Evolutionary conservation across 192 early-diverging fungal species (phyloP), one percentile per base, ranked within the genome.

Genomic region (Endogone sp.): DNA sequence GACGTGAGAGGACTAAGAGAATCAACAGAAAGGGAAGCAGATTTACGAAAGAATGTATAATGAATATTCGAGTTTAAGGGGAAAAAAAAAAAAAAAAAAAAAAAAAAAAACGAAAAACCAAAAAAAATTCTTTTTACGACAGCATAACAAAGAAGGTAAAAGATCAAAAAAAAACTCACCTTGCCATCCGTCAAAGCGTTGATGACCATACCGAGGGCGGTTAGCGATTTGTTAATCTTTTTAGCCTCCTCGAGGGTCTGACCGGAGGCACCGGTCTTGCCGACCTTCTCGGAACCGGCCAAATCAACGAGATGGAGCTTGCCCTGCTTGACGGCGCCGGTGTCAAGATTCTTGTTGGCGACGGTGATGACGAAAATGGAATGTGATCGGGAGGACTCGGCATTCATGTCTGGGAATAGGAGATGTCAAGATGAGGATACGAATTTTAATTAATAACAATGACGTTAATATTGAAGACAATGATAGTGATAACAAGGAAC

Each of bases 231-330:
- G 85, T 99, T 99, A 85, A 99, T 99, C 79, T 96, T 99, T 79
- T 98, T 98, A 70, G 98, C 98, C 71, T 99, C 98, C 78, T 99
- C 96, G 28, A 99, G 79, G 6, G 95, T 97, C 77, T 98, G 98
- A n/a, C 98, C 96, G 0, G 95, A 93, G 2, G 98, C 96, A 60
- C 95, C 98, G 27, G 98, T 98, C 78, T 98, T 98, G 57, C 95
- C 95, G 21, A 92, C 85, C 79, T 98, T 98, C 84, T 99, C 98
- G 26, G 95, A 98, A 73, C 98, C 98, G 21, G 98, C 98, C 77
- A 99, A 86, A 90, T 99, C 98, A 31, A 99, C 98, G 62, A 99
- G 81, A 30, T 77, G 91, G 74, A 95, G 90, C 61, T 94, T 94
- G 60, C 98, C 96, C 60, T 89, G 90, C 78, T 94, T 95, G 60